phyloP scores from a whole-genome alignment of 441 rosid genomes.

The Corymbia calophylla region DNA sequence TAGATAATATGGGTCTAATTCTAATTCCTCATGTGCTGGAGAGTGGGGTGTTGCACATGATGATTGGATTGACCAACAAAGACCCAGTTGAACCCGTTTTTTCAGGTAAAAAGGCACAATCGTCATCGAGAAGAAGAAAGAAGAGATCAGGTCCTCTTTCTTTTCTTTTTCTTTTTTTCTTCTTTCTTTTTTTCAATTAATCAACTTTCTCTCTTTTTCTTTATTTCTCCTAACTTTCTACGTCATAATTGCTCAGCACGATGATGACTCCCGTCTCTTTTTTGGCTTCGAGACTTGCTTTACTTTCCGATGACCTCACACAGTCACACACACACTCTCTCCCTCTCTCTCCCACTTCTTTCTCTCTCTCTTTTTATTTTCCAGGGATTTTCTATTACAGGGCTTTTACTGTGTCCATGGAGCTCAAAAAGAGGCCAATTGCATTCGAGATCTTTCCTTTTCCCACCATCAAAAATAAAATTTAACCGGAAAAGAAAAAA shows the following conservation, averaged over 20 bases:
- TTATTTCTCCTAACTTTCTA: constrained; percentile 6
- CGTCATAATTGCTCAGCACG: background rate
- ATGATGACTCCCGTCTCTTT: background rate
- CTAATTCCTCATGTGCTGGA: background rate
- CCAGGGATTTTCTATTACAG: background rate
- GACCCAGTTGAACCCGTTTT: background rate
- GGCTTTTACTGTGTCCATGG: background rate
- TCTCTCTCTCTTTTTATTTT: background rate
- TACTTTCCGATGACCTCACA: background rate
- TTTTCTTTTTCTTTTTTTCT: background rate
- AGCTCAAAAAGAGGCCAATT: background rate
- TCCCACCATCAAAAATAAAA: background rate
- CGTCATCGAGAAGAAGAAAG: constrained; percentile 1
- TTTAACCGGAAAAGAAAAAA: background rate
- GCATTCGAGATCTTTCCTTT: background rate
- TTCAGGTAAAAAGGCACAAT: background rate
- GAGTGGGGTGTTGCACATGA: background rate
- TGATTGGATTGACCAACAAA: background rate
- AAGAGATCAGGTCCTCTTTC: background rate
- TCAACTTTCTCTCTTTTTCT: background rate
- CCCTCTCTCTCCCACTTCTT: background rate
- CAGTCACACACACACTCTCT: background rate
- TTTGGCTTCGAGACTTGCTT: background rate
- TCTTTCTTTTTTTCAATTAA: background rate
- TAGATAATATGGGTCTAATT: background rate